Evolutionary conservation across 2,329 filamentous ascomycete genomes (phyloP), one percentile per base, ranked within the genome.

Genomic region (Aspergillus transmontanensis): DNA sequence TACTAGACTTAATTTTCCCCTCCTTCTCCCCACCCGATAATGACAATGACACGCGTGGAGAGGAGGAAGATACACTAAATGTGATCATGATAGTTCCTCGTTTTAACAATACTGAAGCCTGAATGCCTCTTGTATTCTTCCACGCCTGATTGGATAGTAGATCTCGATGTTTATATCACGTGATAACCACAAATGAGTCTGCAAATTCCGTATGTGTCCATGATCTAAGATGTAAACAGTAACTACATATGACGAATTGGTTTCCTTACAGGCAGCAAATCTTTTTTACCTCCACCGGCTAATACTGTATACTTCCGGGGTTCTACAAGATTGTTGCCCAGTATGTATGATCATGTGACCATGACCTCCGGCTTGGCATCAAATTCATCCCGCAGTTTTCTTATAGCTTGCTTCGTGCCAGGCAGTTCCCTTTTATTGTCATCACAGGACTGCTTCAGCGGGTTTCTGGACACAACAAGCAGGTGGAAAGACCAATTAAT

Each of bases 351-450:
- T 61, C 75, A 76, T 73, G 73, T 77, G 73, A 66, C n/a, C 1
- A 5, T 0, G 0, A 64, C 62, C 69, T 72, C 70, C 70, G 72
- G 70, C 74, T 76, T 76, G 75, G 74, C 74, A 73, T 71, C 71
- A 70, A 72, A 72, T 73, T 73, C 70, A 70, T 72, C 66, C 75
- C 75, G 75, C 73, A 74, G 70, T 69, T 76, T 76, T 75, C 71
- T 73, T 59, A 68, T 62, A 51, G 60, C n/a, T 43, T 30, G 51
- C 60, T 59, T 50, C 45, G 57, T 60, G 59, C 57, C 57, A 56
- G 45, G 59, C 34, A 61, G 21, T 46, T 36, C 6, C 46, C 50
- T 64, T 39, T 66, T 34, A 57, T 67, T 64, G 57, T 56, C 61
- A 64, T 57, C 59, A 63, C 57, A 34, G 34, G 48, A 59, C 45